Base-by-base conservation (phyloP, 1,284 basidiomycete species). In the Ceratobasidium sp. region DNA sequence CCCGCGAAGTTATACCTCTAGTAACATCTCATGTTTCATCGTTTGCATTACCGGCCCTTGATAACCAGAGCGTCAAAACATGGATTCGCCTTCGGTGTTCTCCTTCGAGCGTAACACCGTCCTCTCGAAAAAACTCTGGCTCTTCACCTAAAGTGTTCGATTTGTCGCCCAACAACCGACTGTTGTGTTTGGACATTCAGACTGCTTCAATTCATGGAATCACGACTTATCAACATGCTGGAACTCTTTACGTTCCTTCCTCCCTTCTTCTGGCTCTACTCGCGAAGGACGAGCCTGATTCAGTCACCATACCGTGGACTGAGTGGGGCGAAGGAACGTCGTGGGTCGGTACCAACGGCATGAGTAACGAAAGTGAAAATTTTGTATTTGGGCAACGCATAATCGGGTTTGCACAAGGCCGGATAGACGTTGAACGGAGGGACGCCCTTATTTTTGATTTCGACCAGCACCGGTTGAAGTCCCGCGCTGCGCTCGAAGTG, bases 361-460 rank as follows among this genome's bases (percentile, higher is more conserved):
- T 57, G 3, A 24, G 29, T 36, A 59, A 36, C 19, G 66, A 54
- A 6, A 69, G 59, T 29, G 66, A 69, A 41, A 57, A 54, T 19
- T 69, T 47, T 19, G 66, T 69, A 19, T 69, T 45, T 69, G 66
- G 66, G 11, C 66, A 69, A 27, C 66, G 66, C n/a, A 54, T 69
- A 17, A 44, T 69, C 41, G 53, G 50, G 17, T 53, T 57, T 41
- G 50, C 31, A n/a, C 31, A 57, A 17, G 19, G 48, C 24, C 27
- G 50, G 33, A 57, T 24, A 9, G 53, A 59, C 15, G n/a, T n/a
- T n/a, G n/a, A 69, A 27, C 19, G 17, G 4, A 66, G 50, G 17
- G 33, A 22, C 24, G 57, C 57, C 17, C 22, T 69, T 7, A 47
- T 69, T 14, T 51, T 69, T 22, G 66, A 69, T 59, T 69, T 69